phyloP scores from a whole-genome alignment of 1,284 basidiomycete species.

The Microbotryum lychnidis-dioicae region DNA sequence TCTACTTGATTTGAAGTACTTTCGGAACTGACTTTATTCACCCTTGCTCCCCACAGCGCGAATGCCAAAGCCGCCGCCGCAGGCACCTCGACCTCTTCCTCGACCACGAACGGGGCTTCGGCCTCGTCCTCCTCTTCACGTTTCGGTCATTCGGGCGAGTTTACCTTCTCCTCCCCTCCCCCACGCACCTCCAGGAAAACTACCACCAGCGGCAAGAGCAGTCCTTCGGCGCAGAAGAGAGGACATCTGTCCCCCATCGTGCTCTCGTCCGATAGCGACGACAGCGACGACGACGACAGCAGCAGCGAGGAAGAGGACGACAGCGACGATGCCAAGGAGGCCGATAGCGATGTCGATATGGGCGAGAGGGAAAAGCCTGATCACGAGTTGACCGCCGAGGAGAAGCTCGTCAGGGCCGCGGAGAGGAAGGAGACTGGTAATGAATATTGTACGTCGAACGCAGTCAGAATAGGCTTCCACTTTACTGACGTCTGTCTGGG shows the following conservation, averaged over 20 bases:
- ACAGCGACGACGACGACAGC: not conserved
- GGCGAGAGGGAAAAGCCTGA: constrained; percentile 17
- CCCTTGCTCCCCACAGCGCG: no score
- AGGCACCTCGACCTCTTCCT: not conserved
- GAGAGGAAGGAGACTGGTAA: constrained; percentile 26
- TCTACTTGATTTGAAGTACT: no score
- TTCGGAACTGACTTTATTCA: no score
- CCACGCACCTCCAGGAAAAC: not conserved
- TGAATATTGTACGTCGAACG: constrained; percentile 1
- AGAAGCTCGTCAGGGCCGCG: constrained; percentile 13
- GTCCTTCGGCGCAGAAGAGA: not conserved
- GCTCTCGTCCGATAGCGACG: constrained; percentile 5
- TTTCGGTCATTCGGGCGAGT: constrained; percentile 18
- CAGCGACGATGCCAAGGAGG: not conserved
- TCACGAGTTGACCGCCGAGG: constrained; percentile 11
- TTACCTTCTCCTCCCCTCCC: constrained; percentile 11
- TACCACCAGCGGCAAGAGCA: not conserved
- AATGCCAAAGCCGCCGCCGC: no score
- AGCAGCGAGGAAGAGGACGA: constrained; percentile 1
- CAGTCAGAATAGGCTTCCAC: not conserved
- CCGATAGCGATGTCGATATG: constrained; percentile 2
- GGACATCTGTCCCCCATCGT: not conserved
- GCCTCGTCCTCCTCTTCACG: not conserved
- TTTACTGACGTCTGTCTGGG: not conserved
- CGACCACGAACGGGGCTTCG: not conserved